A percentile compares a stretch with the other conserved stretches of the same genome.
Conservation (phyloP, 2,329 filamentous ascomycete genomes). For the Sclerotinia subarctica region DNA sequence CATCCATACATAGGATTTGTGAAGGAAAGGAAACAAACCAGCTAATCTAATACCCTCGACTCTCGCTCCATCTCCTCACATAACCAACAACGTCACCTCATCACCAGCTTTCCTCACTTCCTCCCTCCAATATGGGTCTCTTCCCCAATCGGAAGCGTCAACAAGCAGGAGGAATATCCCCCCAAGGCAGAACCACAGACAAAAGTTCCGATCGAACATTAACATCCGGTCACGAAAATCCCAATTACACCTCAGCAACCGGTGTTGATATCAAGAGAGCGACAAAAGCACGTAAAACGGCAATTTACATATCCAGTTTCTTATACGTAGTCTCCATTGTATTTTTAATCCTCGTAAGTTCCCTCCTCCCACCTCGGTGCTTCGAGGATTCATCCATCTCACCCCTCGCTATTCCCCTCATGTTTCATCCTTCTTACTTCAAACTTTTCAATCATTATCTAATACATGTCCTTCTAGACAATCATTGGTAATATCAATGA, state of each 20-base stretch:
- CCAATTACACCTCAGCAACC: conserved; percentile 18
- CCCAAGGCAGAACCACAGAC: conserved; percentile 16
- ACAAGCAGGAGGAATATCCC: conserved; percentile 20
- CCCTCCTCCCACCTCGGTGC: conserved; percentile 7
- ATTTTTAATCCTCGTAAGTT: conserved; percentile 70
- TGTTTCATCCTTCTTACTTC: not conserved
- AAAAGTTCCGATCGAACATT: conserved; percentile 30
- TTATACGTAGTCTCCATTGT: conserved; percentile 72
- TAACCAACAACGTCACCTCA: not conserved
- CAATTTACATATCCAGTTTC: conserved; percentile 62
- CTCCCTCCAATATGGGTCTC: conserved; percentile 34
- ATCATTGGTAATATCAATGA: conserved; percentile 71
- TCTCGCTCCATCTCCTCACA: not conserved
- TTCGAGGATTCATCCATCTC: not conserved
- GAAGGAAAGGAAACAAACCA: not conserved
- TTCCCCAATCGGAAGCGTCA: conserved; percentile 26
- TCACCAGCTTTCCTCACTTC: conserved; percentile 32
- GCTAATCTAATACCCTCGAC: not conserved
- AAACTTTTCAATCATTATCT: not conserved
- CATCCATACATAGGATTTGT: not conserved
- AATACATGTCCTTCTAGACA: conserved; percentile 39
- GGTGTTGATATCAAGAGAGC: conserved; percentile 44
- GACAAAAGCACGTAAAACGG: conserved; percentile 49
- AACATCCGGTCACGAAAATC: conserved; percentile 29
- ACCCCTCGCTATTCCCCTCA: not conserved